phyloP scores from a whole-genome alignment of 2,329 filamentous ascomycete species.

The Alternaria sp. region DNA sequence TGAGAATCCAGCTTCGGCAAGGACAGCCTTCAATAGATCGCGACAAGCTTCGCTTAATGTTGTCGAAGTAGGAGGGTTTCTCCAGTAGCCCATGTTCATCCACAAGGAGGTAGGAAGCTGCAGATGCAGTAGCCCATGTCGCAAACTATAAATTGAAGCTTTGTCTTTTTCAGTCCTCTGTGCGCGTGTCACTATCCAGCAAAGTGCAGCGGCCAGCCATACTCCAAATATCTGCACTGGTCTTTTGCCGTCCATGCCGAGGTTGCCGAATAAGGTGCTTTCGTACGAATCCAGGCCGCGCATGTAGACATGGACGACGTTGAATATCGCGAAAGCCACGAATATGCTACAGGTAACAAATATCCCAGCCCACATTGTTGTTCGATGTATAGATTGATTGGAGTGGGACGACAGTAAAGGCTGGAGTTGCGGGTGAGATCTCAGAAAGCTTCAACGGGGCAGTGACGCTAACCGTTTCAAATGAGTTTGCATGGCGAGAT shows the following conservation, averaged over 20 bases:
- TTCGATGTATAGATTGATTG: not conserved
- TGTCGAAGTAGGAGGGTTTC: constrained; percentile 25
- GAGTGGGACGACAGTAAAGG: not conserved
- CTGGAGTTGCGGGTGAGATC: not conserved
- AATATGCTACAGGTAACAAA: not conserved
- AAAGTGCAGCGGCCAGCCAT: not conserved
- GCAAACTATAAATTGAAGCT: constrained; percentile 57
- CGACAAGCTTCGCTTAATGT: constrained; percentile 58
- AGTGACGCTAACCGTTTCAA: not conserved
- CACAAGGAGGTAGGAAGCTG: constrained; percentile 63
- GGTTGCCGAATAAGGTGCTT: not conserved
- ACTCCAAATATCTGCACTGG: not conserved
- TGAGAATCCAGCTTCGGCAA: constrained; percentile 55
- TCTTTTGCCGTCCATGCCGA: not conserved
- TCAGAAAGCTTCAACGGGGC: not conserved
- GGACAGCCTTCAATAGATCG: constrained; percentile 60
- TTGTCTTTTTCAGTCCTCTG: constrained; percentile 5
- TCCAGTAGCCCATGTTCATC: constrained; percentile 72
- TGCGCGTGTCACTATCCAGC: not conserved
- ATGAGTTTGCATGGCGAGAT: not conserved
- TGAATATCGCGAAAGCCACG: not conserved
- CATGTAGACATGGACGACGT: not conserved
- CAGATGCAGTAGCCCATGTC: constrained; percentile 66
- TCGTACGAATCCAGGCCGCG: not conserved
- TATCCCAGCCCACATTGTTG: not conserved